Evolutionary conservation across 1,284 basidiomycete genomes (phyloP).

Genomic region (Pulveroboletus ridleyi): DNA sequence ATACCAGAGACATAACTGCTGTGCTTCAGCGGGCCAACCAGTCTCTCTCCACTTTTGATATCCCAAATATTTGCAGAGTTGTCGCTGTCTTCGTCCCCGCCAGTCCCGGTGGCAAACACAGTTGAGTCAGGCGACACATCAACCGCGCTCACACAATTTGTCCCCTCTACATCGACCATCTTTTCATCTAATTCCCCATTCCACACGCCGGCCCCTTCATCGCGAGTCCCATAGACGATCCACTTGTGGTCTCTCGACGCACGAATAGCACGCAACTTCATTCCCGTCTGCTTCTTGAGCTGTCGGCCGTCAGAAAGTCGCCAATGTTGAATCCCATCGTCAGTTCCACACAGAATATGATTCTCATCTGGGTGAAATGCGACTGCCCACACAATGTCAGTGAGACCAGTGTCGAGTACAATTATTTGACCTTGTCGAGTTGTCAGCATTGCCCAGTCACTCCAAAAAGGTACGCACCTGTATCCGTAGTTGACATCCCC

Average conservation of each 20-base stretch:
- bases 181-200: not conserved
- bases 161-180: not conserved
- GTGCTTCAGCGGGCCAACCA: not conserved
- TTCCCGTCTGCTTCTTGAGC: not conserved
- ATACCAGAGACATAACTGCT: not conserved
- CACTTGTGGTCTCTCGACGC: not conserved
- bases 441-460: not conserved
- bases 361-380: not conserved
- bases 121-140: not conserved
- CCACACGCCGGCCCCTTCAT: not conserved
- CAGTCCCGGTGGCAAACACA: not conserved
- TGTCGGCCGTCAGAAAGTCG: not conserved
- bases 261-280: fast-evolving
- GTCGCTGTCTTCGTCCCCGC: no score
- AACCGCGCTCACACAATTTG: not conserved
- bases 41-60: not conserved
- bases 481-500: not conserved
- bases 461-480: not conserved
- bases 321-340: not conserved
- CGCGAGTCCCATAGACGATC: not conserved
- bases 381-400: not conserved
- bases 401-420: not conserved
- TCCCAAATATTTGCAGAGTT: not conserved
- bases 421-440: not conserved
- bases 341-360: not conserved